These are phyloP conservation scores for Chrysopogon serrulatus DNA, from an alignment of 176 grass and related monocot species.

Conservation along the genomic window DNA sequence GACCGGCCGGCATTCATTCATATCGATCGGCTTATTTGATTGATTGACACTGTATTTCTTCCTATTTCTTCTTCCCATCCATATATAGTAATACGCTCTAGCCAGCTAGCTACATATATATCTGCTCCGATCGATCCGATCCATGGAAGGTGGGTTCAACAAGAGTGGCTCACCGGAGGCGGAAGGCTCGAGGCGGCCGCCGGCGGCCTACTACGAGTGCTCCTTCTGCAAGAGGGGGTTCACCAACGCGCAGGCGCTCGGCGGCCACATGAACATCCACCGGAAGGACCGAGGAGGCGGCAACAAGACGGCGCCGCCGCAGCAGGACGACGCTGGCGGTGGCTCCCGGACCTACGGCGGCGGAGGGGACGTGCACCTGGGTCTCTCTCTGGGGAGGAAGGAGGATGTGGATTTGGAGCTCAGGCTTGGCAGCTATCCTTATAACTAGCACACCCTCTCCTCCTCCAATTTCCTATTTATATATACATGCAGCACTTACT, in stretches of 20 bases:
- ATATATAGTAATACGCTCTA: not conserved
- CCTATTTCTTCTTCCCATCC: too few species aligned
- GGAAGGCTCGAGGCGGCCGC: conserved; percentile 15
- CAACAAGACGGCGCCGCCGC: not conserved
- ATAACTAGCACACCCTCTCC: not conserved
- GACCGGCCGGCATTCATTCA: not conserved
- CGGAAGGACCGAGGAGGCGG: conserved; percentile 36
- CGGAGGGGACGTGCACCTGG: conserved; percentile 17
- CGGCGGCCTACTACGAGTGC: conserved; percentile 47
- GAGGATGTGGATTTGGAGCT: conserved; percentile 56
- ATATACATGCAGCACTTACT: not conserved
- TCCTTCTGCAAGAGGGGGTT: conserved; percentile 64
- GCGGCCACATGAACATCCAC: conserved; percentile 86
- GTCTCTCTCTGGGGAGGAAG: conserved; percentile 25
- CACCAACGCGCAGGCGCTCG: conserved; percentile 70
- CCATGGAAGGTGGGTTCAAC: conserved; percentile 27
- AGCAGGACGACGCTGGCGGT: not conserved
- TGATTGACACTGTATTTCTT: not conserved
- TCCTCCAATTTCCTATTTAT: not conserved
- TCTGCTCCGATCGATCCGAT: not conserved
- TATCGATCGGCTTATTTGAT: not conserved
- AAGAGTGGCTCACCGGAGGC: conserved; percentile 19
- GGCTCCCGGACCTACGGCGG: conserved; percentile 1
- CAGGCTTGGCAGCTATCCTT: conserved; percentile 46
- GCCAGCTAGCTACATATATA: too few species aligned